Evolutionary conservation across 2,329 filamentous ascomycete species (phyloP).

Genomic region (Bertia moriformis): DNA sequence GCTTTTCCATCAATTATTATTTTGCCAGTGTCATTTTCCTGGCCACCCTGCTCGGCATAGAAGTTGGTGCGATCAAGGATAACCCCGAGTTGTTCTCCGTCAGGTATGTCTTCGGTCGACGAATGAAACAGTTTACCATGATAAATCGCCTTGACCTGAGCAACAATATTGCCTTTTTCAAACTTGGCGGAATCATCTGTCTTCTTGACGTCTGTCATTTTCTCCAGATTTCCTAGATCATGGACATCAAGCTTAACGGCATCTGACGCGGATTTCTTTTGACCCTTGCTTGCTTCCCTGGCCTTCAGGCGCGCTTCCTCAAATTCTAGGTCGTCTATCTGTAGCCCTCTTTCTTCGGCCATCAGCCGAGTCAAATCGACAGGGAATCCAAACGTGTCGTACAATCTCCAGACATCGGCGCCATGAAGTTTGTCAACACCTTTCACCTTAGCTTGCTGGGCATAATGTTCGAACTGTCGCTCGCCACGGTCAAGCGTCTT

Average conservation of each 20-base stretch:
- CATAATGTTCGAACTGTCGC: conserved; percentile 88
- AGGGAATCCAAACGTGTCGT: conserved; percentile 96
- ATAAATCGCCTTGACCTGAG: conserved; percentile 71
- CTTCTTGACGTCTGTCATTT: conserved; percentile 58
- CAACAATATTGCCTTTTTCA: conserved; percentile 59
- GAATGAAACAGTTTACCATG: conserved; percentile 66
- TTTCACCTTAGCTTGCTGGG: conserved; percentile 54
- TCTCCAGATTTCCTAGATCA: conserved; percentile 75
- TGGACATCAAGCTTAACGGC: conserved; percentile 88
- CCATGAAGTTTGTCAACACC: conserved; percentile 59
- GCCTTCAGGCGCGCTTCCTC: conserved; percentile 73
- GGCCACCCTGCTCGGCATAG: conserved; percentile 93
- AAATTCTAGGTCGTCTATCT: conserved; percentile 77
- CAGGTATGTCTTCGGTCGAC: conserved; percentile 59
- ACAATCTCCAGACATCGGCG: conserved; percentile 85
- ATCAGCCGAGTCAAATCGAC: conserved; percentile 90
- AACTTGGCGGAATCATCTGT: conserved; percentile 81
- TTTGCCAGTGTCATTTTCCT: conserved; percentile 77
- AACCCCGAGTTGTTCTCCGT: conserved; percentile 73
- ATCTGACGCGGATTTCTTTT: conserved; percentile 72
- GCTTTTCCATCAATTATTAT: conserved; percentile 77
- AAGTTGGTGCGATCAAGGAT: conserved; percentile 89
- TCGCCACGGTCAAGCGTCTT: conserved; percentile 89
- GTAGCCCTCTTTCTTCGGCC: conserved; percentile 79
- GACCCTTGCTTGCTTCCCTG: conserved; percentile 82